Evolutionary conservation across 495 filamentous ascomycete species (phyloP).

Genomic region (Peziza echinospora): DNA sequence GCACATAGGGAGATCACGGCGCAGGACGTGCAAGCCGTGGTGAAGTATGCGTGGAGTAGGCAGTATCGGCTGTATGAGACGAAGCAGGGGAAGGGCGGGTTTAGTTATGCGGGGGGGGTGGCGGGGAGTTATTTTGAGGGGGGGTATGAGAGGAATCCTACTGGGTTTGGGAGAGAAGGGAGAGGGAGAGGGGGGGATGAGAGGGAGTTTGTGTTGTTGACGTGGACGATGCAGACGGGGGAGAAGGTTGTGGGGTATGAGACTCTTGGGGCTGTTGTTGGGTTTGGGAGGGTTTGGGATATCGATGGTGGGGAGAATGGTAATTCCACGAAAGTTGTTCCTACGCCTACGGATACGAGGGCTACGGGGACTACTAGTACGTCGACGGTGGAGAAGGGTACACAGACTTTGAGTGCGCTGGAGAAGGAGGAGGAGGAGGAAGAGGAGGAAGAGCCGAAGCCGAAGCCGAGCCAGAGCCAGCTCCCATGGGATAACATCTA

Average conservation of each 20-base stretch:
- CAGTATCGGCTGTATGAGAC: constrained; percentile 18
- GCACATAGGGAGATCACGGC: too few relatives aligned
- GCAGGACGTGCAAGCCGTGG: constrained; percentile 10
- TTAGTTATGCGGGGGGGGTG: constrained; percentile 16
- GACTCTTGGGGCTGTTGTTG: background rate
- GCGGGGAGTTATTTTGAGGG: constrained; percentile 1
- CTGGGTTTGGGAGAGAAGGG: background rate
- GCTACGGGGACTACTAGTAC: too few relatives aligned
- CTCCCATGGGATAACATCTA: background rate
- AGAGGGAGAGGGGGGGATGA: background rate
- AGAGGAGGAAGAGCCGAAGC: background rate
- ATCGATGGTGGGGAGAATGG: too few relatives aligned
- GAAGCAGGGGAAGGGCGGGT: constrained; percentile 13
- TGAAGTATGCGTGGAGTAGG: constrained; percentile 16
- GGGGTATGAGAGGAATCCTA: background rate
- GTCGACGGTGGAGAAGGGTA: too few relatives aligned
- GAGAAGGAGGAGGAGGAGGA: background rate
- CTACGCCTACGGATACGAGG: too few relatives aligned
- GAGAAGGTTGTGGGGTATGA: background rate
- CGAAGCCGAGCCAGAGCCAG: background rate
- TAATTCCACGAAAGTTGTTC: too few relatives aligned
- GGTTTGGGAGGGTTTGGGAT: background rate
- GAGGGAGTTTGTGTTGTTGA: background rate
- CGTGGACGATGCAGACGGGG: background rate
- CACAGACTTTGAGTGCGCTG: background rate